A percentile compares a stretch with the other conserved stretches of the same genome.
phyloP scores from a whole-genome alignment of 352 stramenopile species.

The Phytophthora kernoviae region DNA sequence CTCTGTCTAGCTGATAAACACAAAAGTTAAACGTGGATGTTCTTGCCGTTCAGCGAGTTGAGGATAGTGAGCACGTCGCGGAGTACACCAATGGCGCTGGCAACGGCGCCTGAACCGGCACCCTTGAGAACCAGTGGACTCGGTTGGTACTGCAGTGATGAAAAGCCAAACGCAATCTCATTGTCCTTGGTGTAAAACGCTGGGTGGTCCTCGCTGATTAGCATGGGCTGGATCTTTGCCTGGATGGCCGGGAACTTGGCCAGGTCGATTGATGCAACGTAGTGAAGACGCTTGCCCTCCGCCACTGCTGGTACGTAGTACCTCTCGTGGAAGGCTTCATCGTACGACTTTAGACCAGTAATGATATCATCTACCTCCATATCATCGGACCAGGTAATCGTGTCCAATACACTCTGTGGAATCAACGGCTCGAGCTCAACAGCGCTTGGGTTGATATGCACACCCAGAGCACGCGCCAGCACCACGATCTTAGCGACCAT shows the following conservation, averaged over 20 bases:
- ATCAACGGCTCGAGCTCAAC: constrained; percentile 65
- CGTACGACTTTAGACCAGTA: constrained; percentile 52
- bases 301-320: constrained; percentile 52
- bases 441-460: constrained; percentile 45
- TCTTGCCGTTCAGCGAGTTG: constrained; percentile 67
- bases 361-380: constrained; percentile 57
- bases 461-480: constrained; percentile 64
- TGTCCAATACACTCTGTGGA: constrained; percentile 44
- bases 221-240: constrained; percentile 51
- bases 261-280: constrained; percentile 73
- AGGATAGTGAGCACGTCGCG: constrained; percentile 80
- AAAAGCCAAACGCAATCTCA: constrained; percentile 77
- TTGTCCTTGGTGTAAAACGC: constrained; percentile 67
- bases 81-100: constrained; percentile 73
- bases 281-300: constrained; percentile 62
- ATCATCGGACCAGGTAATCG: constrained; percentile 49
- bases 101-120: constrained; percentile 59
- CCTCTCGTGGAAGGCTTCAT: constrained; percentile 57
- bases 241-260: constrained; percentile 50
- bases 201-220: constrained; percentile 68
- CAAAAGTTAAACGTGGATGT: constrained; percentile 31
- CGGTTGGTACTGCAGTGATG: constrained; percentile 73
- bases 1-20: not conserved
- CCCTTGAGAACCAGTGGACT: constrained; percentile 74
- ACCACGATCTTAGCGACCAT: constrained; percentile 77